Conservation (phyloP, 108 stramenopile genomes). For the Pseudonitzschia pungens region DNA sequence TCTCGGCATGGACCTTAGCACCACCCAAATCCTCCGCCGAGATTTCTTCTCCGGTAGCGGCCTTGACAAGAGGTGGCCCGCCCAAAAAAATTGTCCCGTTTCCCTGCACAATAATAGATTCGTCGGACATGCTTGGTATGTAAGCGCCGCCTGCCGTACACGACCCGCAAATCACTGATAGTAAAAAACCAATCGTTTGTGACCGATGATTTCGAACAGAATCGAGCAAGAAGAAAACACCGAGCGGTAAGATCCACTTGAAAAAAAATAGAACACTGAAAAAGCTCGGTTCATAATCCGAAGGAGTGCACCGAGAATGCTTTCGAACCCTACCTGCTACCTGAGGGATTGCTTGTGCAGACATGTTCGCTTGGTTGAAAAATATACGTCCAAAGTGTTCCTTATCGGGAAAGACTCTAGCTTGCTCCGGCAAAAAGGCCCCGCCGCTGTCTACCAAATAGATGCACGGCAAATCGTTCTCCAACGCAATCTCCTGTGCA, state of each 20-base stretch:
- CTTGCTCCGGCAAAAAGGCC: conserved; percentile 96
- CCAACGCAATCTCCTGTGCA: conserved; percentile 95
- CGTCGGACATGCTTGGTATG: conserved; percentile 98
- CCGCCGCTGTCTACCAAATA: conserved; percentile 96
- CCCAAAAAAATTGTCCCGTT: conserved; percentile 98
- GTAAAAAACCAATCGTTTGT: conserved; percentile 13
- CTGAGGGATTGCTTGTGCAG: conserved; percentile 87
- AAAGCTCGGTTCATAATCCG: too few species aligned
- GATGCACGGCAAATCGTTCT: conserved; percentile 94
- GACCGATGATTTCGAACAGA: too few species aligned
- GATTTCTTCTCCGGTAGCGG: conserved; percentile 96
- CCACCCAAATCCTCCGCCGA: conserved; percentile 97
- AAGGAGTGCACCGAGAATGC: too few species aligned
- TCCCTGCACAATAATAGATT: conserved; percentile 93
- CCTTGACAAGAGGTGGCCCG: conserved; percentile 98
- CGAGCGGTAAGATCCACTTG: too few species aligned
- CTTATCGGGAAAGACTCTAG: conserved; percentile 95
- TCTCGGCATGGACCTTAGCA: conserved; percentile 89
- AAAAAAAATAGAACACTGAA: too few species aligned
- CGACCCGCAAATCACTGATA: conserved; percentile 88
- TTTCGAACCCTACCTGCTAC: neutral
- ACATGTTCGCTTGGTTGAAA: conserved; percentile 96
- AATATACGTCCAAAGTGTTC: conserved; percentile 97
- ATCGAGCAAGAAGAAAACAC: too few species aligned
- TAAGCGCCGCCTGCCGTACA: conserved; percentile 99